These are phyloP conservation scores for Tylopilus subfusipes DNA, from an alignment of 768 basidiomycete genomes.

Conservation along the genomic window DNA sequence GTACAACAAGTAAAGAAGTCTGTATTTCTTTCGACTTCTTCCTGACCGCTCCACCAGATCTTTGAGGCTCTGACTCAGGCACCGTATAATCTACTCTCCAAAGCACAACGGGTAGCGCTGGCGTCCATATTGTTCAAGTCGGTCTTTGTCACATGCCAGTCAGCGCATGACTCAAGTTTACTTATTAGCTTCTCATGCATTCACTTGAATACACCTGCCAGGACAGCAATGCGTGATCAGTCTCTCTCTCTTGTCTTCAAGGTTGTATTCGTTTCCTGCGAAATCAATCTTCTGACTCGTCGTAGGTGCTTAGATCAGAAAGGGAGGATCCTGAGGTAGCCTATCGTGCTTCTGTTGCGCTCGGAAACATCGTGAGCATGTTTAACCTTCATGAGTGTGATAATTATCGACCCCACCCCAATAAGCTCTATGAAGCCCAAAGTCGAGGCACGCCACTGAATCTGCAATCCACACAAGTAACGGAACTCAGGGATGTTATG, in stretches of 20 bases:
- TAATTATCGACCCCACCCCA: background rate
- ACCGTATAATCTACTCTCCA: conserved; percentile 55
- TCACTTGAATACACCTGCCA: conserved; percentile 41
- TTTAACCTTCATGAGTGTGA: background rate
- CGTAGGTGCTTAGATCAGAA: conserved; percentile 36
- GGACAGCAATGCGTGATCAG: conserved; percentile 37
- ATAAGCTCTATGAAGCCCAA: conserved; percentile 50
- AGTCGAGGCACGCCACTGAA: conserved; percentile 35
- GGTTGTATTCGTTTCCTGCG: conserved; percentile 31
- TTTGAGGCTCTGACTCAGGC: conserved; percentile 49
- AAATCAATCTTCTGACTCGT: conserved; percentile 5
- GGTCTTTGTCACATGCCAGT: conserved; percentile 27
- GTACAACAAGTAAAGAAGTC: too few species aligned
- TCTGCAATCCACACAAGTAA: conserved; percentile 33
- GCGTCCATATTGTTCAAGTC: conserved; percentile 89
- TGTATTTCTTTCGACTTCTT: conserved; percentile 4
- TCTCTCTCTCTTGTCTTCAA: conserved; percentile 44
- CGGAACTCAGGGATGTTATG: conserved; percentile 40
- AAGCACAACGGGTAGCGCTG: conserved; percentile 70
- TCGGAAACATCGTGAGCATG: conserved; percentile 65
- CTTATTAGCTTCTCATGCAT: conserved; percentile 62
- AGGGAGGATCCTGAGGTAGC: conserved; percentile 61
- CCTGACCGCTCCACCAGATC: conserved; percentile 41
- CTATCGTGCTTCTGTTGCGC: conserved; percentile 67
- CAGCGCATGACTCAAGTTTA: background rate